Percentiles rank a stretch among this genome's conserved stretches.
These are phyloP conservation scores for Gymnopus androsaceus DNA, from an alignment of 1,284 basidiomycete genomes.

Conservation along the genomic window DNA sequence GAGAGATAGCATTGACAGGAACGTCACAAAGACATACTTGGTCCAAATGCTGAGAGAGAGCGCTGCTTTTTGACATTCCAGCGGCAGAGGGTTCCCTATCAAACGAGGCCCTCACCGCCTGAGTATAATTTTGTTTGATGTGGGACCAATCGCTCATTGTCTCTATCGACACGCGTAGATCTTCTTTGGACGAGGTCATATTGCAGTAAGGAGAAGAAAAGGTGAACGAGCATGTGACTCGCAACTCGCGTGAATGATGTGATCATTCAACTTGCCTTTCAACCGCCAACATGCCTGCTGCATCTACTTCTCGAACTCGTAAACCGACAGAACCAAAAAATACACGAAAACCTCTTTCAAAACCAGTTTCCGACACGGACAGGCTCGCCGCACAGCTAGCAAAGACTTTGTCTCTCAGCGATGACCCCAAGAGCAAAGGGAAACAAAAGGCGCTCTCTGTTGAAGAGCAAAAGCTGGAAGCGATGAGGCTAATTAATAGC, in stretches of 20 bases:
- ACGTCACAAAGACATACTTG: not conserved
- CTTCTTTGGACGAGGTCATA: constrained; percentile 6
- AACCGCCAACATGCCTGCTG: not conserved
- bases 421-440: constrained; percentile 25
- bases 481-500: constrained; percentile 65
- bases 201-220: not conserved
- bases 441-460: constrained; percentile 30
- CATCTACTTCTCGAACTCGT: not conserved
- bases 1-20: not conserved
- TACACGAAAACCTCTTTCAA: not conserved
- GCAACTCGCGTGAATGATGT: too few species aligned
- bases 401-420: constrained; percentile 33
- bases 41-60: constrained; percentile 9
- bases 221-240: too few species aligned
- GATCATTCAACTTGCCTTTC: not conserved
- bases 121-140: constrained; percentile 3
- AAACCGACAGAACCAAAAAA: not conserved
- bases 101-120: not conserved
- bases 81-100: not conserved
- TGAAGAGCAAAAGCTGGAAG: constrained; percentile 32
- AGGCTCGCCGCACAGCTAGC: constrained; percentile 33
- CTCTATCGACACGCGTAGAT: constrained; percentile 10
- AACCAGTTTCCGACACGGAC: constrained; percentile 16
- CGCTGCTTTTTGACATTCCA: not conserved
- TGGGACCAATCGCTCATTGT: constrained; percentile 6